A percentile compares a stretch with the other conserved stretches of the same genome.
Conservation (phyloP, 192 early-diverging fungal genomes). For the Coemansia sp. region DNA sequence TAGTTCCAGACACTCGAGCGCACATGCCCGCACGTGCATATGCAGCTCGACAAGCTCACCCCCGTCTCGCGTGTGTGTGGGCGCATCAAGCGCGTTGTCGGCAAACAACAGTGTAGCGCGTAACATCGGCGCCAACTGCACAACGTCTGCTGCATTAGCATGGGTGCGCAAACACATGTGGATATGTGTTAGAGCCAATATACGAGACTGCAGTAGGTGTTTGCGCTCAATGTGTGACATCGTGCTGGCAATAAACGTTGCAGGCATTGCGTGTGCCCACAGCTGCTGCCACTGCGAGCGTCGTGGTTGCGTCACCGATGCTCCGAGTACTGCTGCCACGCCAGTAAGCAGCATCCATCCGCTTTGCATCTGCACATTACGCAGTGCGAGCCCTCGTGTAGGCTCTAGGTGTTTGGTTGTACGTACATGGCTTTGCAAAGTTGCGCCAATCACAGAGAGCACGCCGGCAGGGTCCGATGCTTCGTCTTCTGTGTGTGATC, state of each 20-base stretch:
- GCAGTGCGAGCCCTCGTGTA: conserved; percentile 4
- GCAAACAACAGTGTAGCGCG: conserved; percentile 33
- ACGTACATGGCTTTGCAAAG: background rate
- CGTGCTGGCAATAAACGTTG: conserved; percentile 30
- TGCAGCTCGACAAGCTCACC: conserved; percentile 10
- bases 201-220: conserved; percentile 24
- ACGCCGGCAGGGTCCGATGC: background rate
- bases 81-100: conserved; percentile 50
- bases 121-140: conserved; percentile 12
- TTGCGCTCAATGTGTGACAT: conserved; percentile 31
- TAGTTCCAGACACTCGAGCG: conserved; percentile 24
- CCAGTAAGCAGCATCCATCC: conserved; percentile 40
- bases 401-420: background rate
- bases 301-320: conserved; percentile 5
- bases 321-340: conserved; percentile 10
- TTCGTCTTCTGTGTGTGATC: conserved; percentile 9
- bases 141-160: background rate
- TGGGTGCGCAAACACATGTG: background rate
- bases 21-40: conserved; percentile 27
- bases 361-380: conserved; percentile 26
- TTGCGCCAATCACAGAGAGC: conserved; percentile 4
- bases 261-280: conserved; percentile 37
- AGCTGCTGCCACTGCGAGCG: conserved; percentile 21
- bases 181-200: conserved; percentile 28
- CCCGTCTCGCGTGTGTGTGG: conserved; percentile 12